Conservation (phyloP, 2,329 filamentous ascomycete species). For the Pseudogymnoascus sp. region DNA sequence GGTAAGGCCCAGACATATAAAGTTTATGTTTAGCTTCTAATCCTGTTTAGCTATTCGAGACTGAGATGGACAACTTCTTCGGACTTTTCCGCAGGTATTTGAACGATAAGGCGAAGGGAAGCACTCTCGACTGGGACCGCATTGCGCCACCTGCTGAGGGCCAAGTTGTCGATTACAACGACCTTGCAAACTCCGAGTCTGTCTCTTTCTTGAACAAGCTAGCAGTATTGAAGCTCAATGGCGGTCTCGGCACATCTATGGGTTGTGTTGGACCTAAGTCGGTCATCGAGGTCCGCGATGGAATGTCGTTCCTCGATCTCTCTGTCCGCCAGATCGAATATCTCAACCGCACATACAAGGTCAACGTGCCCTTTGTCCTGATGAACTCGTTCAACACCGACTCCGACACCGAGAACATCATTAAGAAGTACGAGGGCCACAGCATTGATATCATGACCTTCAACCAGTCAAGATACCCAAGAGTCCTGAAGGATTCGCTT, state of each 20-base stretch:
- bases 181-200: slow-evolving; percentile 80
- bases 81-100: slow-evolving; percentile 95
- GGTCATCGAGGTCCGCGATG: slow-evolving; percentile 97
- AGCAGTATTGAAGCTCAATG: slow-evolving; percentile 97
- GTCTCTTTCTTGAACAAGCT: slow-evolving; percentile 95
- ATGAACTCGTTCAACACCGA: slow-evolving; percentile 99
- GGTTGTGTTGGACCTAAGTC: slow-evolving; percentile 98
- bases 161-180: slow-evolving; percentile 92
- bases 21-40: slow-evolving; percentile 12
- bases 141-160: slow-evolving; percentile 88
- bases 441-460: slow-evolving; percentile 99
- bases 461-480: slow-evolving; percentile 98
- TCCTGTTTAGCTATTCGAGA: slow-evolving; percentile 74
- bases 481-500: slow-evolving; percentile 96
- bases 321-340: slow-evolving; percentile 98
- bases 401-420: slow-evolving; percentile 94
- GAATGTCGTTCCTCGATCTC: slow-evolving; percentile 99
- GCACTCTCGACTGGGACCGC: slow-evolving; percentile 88
- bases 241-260: slow-evolving; percentile 98
- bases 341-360: slow-evolving; percentile 94
- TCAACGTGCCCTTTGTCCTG: slow-evolving; percentile 95
- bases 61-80: slow-evolving; percentile 99
- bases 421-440: slow-evolving; percentile 99
- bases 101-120: slow-evolving; percentile 98
- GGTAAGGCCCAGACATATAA: slow-evolving; percentile 43